Conservation (phyloP, 345 rosid species). For the Gossypium herbaceum region DNA sequence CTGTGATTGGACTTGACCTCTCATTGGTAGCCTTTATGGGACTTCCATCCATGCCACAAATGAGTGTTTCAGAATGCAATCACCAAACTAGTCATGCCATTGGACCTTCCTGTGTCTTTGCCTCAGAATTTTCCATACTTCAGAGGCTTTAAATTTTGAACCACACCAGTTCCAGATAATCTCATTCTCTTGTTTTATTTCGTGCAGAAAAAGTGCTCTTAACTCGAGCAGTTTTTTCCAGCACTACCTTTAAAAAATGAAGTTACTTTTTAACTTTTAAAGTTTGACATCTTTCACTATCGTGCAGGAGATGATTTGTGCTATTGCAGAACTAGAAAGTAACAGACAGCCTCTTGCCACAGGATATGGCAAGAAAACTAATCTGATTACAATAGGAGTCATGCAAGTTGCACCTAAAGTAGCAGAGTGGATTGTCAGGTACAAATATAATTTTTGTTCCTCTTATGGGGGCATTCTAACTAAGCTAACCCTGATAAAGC, state of each 20-base stretch:
- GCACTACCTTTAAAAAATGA: background rate
- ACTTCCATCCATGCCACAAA: too few species aligned
- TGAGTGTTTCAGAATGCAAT: too few species aligned
- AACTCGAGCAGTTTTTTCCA: background rate
- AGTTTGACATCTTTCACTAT: constrained; percentile 14
- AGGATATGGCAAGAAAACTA: constrained; percentile 58
- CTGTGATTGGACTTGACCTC: too few species aligned
- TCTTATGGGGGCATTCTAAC: background rate
- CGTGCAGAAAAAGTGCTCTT: background rate
- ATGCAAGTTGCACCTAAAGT: constrained; percentile 70
- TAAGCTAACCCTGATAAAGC: constrained; percentile 5
- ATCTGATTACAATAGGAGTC: constrained; percentile 64
- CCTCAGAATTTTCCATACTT: too few species aligned
- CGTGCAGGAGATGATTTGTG: constrained; percentile 81
- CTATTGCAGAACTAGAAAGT: constrained; percentile 93
- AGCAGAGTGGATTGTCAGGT: constrained; percentile 77
- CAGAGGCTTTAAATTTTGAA: too few species aligned
- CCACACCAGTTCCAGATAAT: too few species aligned
- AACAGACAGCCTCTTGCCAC: constrained; percentile 71
- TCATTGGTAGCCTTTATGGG: too few species aligned
- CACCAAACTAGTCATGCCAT: too few species aligned
- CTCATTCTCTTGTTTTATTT: background rate
- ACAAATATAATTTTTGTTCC: constrained; percentile 14
- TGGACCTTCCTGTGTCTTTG: too few species aligned
- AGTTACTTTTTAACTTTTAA: constrained; percentile 10